phyloP scores from a whole-genome alignment of 2,329 filamentous ascomycete genomes.

The Xylariaceae sp. region DNA sequence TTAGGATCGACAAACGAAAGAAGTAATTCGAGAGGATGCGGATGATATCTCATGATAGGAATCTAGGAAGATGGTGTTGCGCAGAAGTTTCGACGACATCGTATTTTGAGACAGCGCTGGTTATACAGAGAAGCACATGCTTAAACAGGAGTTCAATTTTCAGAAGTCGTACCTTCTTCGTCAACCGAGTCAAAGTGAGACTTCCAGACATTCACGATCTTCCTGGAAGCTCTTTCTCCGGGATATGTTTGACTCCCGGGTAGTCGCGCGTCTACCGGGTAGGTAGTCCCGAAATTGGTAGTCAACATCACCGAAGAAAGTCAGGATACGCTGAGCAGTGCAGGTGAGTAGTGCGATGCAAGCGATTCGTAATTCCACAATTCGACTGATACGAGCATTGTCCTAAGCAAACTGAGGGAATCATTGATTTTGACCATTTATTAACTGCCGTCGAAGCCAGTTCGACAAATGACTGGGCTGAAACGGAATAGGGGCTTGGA shows the following conservation, averaged over 20 bases:
- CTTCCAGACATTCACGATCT: conserved; percentile 5
- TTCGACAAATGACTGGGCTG: too few relatives aligned
- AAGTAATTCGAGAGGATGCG: neutral
- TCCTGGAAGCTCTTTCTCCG: neutral
- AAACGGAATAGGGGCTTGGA: too few relatives aligned
- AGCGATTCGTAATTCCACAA: too few relatives aligned
- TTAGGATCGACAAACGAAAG: neutral
- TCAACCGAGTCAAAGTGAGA: conserved; percentile 9
- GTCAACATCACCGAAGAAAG: neutral
- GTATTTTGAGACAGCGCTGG: neutral
- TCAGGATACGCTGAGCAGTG: neutral
- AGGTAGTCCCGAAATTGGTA: neutral
- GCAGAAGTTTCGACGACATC: neutral
- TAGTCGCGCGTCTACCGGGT: neutral
- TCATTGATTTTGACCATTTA: too few relatives aligned
- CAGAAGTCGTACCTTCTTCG: conserved; percentile 10
- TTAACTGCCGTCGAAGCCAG: too few relatives aligned
- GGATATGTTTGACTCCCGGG: neutral
- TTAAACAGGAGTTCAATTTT: neutral
- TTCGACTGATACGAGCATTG: too few relatives aligned
- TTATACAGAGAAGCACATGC: neutral
- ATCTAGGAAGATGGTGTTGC: neutral
- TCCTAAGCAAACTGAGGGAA: too few relatives aligned
- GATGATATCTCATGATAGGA: neutral
- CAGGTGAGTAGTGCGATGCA: neutral